Base-by-base conservation (phyloP, 2,329 filamentous ascomycete species). In the Penicillium sp. region DNA sequence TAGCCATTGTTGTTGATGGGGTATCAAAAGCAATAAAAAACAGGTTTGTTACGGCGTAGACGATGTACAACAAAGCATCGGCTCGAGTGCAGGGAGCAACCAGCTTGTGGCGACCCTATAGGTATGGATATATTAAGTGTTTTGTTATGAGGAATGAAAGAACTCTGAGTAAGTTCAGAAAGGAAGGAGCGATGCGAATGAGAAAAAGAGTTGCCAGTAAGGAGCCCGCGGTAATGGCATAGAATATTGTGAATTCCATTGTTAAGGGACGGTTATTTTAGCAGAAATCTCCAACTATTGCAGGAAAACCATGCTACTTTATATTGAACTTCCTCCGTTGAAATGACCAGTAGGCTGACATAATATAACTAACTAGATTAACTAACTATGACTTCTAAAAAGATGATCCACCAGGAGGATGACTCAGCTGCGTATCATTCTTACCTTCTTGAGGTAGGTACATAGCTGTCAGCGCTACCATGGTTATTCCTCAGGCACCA, bases 51-150 rank as follows among this genome's bases (percentile, higher is more conserved):
- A 47, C 39, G 25, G 24, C 10, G 24, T 53, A 53, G 15, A 41
- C 35, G 25, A 47, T 28, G 13, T 45, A 44, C 10, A 44, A 45
- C 18, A 52, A 47, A 35, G 23, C 44, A 41, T 52, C 24, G 12
- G 49, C 44, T 45, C 49, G 49, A 47, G 49, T 47, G 35, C 44
- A 52, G 15, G 49, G 49, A 45, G 44, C 6, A 45, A 52, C 13
- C 33, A 52, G 35, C 45, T 38, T 52, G n/a, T 52, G 28, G 24
- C 49, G 49, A 45, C 40, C 41, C 49, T 28, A 52, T 27, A 52
- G 20, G 35, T 52, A 47, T 24, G 29, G 49, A 39, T 52, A 52
- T 37, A 37, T 52, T 35, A 47, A 33, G 37, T 52, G 45, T 32
- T 52, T 52, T n/a, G 33, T 44, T 42, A 42, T 45, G 3, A 45